These are phyloP conservation scores for Yamadazyma atlantica DNA, from an alignment of 1,139 yeast species.

Conservation along the genomic window DNA sequence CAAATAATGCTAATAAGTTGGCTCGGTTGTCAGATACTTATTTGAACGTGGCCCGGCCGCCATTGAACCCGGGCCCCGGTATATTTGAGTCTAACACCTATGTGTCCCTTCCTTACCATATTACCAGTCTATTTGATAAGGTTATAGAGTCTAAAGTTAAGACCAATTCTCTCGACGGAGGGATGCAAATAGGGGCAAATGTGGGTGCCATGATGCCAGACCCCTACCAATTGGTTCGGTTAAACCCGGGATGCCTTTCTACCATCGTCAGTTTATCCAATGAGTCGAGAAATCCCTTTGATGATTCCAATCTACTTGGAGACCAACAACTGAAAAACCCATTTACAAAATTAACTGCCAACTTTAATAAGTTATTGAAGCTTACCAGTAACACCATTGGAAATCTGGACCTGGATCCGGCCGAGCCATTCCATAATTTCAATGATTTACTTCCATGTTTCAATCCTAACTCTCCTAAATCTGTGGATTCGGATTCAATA, in stretches of 20 bases:
- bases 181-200: conserved; percentile 55
- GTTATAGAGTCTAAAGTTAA: conserved; percentile 22
- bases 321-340: conserved; percentile 23
- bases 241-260: conserved; percentile 55
- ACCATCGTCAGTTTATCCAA: conserved; percentile 21
- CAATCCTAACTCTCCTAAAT: conserved; percentile 2
- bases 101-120: conserved; percentile 42
- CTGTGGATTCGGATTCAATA: background rate
- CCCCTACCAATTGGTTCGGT: conserved; percentile 49
- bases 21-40: conserved; percentile 27
- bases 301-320: conserved; percentile 6
- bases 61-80: conserved; percentile 23
- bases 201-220: conserved; percentile 55
- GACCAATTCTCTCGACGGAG: conserved; percentile 42
- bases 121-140: conserved; percentile 31
- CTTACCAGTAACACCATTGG: conserved; percentile 4
- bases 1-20: conserved; percentile 12
- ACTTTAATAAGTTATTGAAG: conserved; percentile 33
- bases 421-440: conserved; percentile 3
- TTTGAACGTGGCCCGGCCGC: conserved; percentile 42
- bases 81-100: conserved; percentile 40
- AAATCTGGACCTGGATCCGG: background rate
- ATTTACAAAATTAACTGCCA: conserved; percentile 33
- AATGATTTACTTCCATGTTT: conserved; percentile 6
- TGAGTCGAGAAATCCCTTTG: conserved; percentile 10